Base-by-base conservation (phyloP, 2,329 filamentous ascomycete genomes). In the Ilyonectria mors-panacis region DNA sequence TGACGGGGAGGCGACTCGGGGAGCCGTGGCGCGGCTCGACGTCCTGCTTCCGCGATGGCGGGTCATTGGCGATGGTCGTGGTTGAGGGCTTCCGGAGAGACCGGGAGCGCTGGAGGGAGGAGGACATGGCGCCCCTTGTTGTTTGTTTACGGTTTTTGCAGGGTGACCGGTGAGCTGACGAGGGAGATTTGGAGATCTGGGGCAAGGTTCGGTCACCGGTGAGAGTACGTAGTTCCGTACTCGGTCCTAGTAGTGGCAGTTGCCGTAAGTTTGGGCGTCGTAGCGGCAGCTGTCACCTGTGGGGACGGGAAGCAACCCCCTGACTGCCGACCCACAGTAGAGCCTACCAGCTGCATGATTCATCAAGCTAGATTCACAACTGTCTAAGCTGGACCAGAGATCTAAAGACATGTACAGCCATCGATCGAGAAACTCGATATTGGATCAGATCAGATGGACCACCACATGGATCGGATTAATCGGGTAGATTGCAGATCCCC, bases 1-100 rank as follows among this genome's bases (percentile, higher is more conserved):
- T 87, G 70, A 85, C 76, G 44, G 86, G 86, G 35, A 88, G 78
- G 44, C 86, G 82, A 73, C 83, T 88, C 2, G 86, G 85, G 10
- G 86, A 88, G 19, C 70, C 74, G 70, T 77, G 83, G 63, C 82
- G 79, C 28, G 75, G 63, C 44, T 78, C 76, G 67, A 59, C 67
- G 48, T 62, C 72, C 57, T 28, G 70, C 54, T 33, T 56, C 17
- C 55, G 54, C 8, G 72, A 33, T 6, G 65, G 33, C 13, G 67
- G 30, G 37, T 74, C 72, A 17, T 70, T 35, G 33, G 66, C 33
- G 63, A 57, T 66, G 53, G 73, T 50, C 6, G 73, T 66, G 17
- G 73, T 65, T 19, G 77, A 45, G 10, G 80, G 84, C 65, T 84
- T 84, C 39, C 86, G 85, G 63, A 88, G 71, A 3, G 87, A 87